Evolutionary conservation across 2,329 filamentous ascomycete species (phyloP).

Genomic region (Paecilomyces formosus): DNA sequence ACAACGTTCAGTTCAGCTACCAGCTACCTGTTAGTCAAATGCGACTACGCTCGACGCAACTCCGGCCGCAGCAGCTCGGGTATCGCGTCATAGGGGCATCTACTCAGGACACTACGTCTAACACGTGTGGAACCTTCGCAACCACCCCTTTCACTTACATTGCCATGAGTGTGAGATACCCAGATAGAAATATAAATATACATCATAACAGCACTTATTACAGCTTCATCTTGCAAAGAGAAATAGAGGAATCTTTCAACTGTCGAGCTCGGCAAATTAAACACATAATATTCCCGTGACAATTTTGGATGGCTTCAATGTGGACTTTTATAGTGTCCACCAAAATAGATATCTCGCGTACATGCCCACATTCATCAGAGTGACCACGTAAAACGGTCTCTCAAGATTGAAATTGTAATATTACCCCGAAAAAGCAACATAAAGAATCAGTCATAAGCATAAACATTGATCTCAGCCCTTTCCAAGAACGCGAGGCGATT

Average conservation of each 20-base stretch:
- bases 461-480: neutral
- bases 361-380: neutral
- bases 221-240: no score
- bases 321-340: no score
- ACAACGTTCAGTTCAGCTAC: no score
- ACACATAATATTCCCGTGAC: no score
- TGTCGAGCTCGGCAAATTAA: no score
- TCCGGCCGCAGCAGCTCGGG: no score
- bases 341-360: neutral
- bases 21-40: no score
- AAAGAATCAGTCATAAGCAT: neutral
- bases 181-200: neutral
- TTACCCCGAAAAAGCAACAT: neutral
- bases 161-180: neutral
- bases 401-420: neutral
- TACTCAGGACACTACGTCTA: no score
- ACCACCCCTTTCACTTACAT: neutral
- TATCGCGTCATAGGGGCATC: no score
- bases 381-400: neutral
- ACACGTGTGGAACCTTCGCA: neutral
- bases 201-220: neutral
- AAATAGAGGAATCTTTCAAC: no score
- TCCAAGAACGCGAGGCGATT: neutral
- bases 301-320: no score
- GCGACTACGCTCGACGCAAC: no score